These are phyloP conservation scores for Pythium rhizo-oryzae DNA, from an alignment of 352 stramenopile genomes.

Conservation along the genomic window DNA sequence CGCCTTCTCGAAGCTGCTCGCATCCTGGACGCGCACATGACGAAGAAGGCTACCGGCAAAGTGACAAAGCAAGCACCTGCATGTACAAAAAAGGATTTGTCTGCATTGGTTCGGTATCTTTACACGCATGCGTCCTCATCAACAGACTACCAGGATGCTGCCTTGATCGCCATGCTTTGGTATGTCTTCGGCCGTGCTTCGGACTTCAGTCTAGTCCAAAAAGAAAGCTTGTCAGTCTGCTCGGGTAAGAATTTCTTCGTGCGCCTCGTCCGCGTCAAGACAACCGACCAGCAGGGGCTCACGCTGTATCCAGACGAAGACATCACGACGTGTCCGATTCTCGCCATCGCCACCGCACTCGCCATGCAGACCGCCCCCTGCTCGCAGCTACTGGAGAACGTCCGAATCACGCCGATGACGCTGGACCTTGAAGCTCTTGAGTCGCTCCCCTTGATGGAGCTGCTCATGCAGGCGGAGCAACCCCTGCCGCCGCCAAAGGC, in stretches of 20 bases:
- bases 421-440: slow-evolving; percentile 12
- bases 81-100: slow-evolving; percentile 7
- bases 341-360: slow-evolving; percentile 20
- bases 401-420: background rate
- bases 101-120: slow-evolving; percentile 17
- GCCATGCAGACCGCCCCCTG: slow-evolving; percentile 22
- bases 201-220: slow-evolving; percentile 28
- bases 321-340: slow-evolving; percentile 20
- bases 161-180: slow-evolving; percentile 27
- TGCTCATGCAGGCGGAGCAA: slow-evolving; percentile 12
- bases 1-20: background rate
- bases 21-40: slow-evolving; percentile 2
- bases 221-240: slow-evolving; percentile 21
- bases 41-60: background rate
- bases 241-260: slow-evolving; percentile 12
- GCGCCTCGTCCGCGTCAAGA: slow-evolving; percentile 17
- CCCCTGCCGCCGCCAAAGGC: too few species aligned
- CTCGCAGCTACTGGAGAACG: slow-evolving; percentile 11
- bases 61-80: slow-evolving; percentile 4
- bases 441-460: background rate
- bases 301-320: slow-evolving; percentile 14
- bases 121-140: background rate
- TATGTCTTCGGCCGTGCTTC: slow-evolving; percentile 35
- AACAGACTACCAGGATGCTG: slow-evolving; percentile 27
- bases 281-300: slow-evolving; percentile 13